These are phyloP conservation scores for Chrysoporthe deuterocubensis DNA, from an alignment of 2,329 filamentous ascomycete genomes.

Conservation along the genomic window DNA sequence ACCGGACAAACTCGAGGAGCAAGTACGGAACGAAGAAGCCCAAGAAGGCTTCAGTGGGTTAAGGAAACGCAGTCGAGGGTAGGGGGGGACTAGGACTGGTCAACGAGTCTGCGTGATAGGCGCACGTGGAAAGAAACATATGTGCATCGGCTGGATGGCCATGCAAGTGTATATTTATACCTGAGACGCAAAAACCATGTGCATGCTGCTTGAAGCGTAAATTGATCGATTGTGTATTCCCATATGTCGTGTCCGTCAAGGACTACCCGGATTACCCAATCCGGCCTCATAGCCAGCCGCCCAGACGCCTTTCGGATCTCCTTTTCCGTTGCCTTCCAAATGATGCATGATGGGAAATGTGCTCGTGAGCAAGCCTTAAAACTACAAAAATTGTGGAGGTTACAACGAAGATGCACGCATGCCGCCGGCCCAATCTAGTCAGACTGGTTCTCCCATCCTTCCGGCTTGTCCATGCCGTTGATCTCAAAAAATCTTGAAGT, in stretches of 20 bases:
- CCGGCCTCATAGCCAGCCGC: slow-evolving; percentile 14
- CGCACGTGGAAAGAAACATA: neutral
- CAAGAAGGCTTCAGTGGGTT: slow-evolving; percentile 71
- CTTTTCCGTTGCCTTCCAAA: slow-evolving; percentile 14
- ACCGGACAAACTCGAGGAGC: slow-evolving; percentile 80
- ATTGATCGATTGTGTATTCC: neutral
- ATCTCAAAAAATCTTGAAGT: slow-evolving; percentile 85
- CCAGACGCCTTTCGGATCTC: slow-evolving; percentile 26
- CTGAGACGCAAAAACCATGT: neutral
- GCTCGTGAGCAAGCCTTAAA: slow-evolving; percentile 1
- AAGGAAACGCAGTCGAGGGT: slow-evolving; percentile 23
- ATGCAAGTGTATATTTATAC: neutral
- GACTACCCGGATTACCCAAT: slow-evolving; percentile 18
- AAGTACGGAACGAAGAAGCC: slow-evolving; percentile 99
- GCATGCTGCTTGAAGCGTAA: neutral
- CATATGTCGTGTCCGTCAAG: slow-evolving; percentile 15
- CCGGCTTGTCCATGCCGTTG: slow-evolving; percentile 80
- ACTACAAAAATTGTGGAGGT: slow-evolving; percentile 14
- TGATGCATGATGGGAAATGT: slow-evolving; percentile 16
- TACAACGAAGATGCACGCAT: slow-evolving; percentile 12
- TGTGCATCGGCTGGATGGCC: neutral
- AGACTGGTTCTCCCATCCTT: slow-evolving; percentile 78
- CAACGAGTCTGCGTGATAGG: neutral
- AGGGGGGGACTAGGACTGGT: neutral
- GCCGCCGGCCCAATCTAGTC: slow-evolving; percentile 41